Evolutionary conservation across 2,329 filamentous ascomycete species (phyloP).

Genomic region (Colletotrichum liriopes): DNA sequence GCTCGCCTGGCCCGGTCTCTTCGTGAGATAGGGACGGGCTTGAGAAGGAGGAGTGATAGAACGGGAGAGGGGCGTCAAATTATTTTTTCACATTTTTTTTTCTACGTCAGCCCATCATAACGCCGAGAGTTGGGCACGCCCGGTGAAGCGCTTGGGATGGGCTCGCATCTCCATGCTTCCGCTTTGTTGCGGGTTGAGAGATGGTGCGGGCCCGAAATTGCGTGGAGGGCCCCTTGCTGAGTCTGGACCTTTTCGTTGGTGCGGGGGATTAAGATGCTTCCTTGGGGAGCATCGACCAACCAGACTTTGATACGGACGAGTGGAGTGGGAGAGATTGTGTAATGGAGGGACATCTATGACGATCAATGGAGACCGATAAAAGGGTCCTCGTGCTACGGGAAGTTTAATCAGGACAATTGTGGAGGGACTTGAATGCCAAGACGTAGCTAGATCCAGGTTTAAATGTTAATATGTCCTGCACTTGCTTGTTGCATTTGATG

Average conservation of each 20-base stretch:
- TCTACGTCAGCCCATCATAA: conserved; percentile 51
- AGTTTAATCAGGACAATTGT: background rate
- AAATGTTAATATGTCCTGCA: background rate
- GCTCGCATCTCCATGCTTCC: background rate
- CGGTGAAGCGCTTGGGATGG: conserved; percentile 46
- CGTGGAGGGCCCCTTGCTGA: conserved; percentile 43
- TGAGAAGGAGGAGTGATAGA: conserved; percentile 24
- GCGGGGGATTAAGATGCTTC: conserved; percentile 40
- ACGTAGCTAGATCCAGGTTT: background rate
- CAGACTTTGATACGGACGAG: conserved; percentile 25
- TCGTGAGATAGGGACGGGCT: conserved; percentile 29
- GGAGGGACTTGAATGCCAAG: background rate
- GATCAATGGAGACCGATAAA: background rate
- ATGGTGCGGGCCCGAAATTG: conserved; percentile 34
- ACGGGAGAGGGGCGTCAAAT: conserved; percentile 17
- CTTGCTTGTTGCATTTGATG: background rate
- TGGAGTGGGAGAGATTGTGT: no score
- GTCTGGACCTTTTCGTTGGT: conserved; percentile 44
- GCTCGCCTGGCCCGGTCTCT: conserved; percentile 36
- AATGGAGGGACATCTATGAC: background rate
- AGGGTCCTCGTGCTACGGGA: background rate
- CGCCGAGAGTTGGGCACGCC: conserved; percentile 54
- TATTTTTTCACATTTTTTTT: conserved; percentile 26
- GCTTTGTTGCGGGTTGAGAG: background rate
- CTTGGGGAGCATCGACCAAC: conserved; percentile 45